Conservation (phyloP, 2,329 filamentous ascomycete genomes). For the Arthrobotrys musiformis region DNA sequence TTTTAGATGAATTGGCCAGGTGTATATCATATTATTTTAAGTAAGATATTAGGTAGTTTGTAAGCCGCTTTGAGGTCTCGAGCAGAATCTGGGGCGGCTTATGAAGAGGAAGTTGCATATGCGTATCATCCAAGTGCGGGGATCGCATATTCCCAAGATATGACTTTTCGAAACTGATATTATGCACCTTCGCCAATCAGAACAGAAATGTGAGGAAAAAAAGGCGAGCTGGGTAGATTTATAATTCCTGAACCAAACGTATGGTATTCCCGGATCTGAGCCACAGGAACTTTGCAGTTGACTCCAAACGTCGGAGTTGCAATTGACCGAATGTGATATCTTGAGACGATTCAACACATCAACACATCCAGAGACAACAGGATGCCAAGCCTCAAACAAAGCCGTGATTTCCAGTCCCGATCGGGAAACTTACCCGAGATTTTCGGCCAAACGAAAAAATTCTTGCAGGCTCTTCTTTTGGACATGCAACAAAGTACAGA, state of each 20-base stretch:
- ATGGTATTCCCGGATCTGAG: conserved; percentile 2
- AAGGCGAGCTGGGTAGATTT: conserved; percentile 5
- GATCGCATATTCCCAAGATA: conserved; percentile 17
- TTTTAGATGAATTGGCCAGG: conserved; percentile 3
- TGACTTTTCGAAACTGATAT: conserved; percentile 16
- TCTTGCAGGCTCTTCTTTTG: conserved; percentile 20
- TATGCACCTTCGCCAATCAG: conserved; percentile 5
- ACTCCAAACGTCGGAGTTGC: neutral
- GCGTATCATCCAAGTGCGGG: conserved; percentile 8
- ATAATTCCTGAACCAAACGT: neutral
- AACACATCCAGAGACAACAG: neutral
- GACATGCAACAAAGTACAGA: conserved; percentile 9
- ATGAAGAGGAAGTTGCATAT: conserved; percentile 1
- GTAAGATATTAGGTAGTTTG: neutral
- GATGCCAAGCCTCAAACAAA: neutral
- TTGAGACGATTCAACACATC: conserved; percentile 6
- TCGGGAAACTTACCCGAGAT: conserved; percentile 43
- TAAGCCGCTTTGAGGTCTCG: neutral
- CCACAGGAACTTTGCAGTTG: neutral
- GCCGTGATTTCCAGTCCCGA: neutral
- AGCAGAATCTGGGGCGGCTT: conserved; percentile 13
- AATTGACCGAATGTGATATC: conserved; percentile 10
- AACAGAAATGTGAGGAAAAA: neutral
- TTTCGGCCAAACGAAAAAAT: conserved; percentile 32
- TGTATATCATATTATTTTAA: conserved; percentile 8